Base-by-base conservation (phyloP, 805 yeast species). In the Peterozyma toletana region DNA sequence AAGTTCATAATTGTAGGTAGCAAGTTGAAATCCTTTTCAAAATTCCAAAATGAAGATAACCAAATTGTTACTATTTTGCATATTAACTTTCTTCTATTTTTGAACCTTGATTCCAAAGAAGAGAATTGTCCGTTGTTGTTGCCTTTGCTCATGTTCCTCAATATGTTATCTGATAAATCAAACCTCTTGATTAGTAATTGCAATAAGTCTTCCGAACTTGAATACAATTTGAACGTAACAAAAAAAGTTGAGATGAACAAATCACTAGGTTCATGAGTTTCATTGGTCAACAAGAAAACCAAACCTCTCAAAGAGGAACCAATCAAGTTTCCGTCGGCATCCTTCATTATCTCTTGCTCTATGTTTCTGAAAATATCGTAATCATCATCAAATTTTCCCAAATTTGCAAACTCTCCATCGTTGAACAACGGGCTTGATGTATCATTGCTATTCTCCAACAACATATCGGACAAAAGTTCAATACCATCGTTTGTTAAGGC, bases 1-100 rank as follows among this genome's bases (percentile, higher is more conserved):
- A 88, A 84, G 54, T 85, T 85, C 38, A 85, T 72, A 54, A 88
- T 64, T 0, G 87, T 82, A 11, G 93, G 78, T 38, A 89, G 63
- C 35, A 81, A 66, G 21, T 60, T 63, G 48, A 74, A 75, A 58
- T 89, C 96, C 5, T 62, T 43, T 37, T 72, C 69, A 39, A 75
- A 77, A 49, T 80, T 77, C 96, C 96, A 91, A 58, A 84, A 89
- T 41, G 93, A 82, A 60, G 88, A 95, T 60, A 91, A 64, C 99
- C 99, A 91, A 33, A 77, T 67, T 58, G 80, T 85, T 56, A 89
- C 77, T 59, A 83, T 70, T 50, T 75, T 77, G 51, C 83, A 78
- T 35, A 88, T 79, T 39, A 83, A 62, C 48, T 78, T 77, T 55
- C 91, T 67, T 58, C 93, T 72, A 49, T 72, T 80, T 53, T 75